Evolutionary conservation across 495 filamentous ascomycete species (phyloP).

Genomic region (Daldinia concentrica): DNA sequence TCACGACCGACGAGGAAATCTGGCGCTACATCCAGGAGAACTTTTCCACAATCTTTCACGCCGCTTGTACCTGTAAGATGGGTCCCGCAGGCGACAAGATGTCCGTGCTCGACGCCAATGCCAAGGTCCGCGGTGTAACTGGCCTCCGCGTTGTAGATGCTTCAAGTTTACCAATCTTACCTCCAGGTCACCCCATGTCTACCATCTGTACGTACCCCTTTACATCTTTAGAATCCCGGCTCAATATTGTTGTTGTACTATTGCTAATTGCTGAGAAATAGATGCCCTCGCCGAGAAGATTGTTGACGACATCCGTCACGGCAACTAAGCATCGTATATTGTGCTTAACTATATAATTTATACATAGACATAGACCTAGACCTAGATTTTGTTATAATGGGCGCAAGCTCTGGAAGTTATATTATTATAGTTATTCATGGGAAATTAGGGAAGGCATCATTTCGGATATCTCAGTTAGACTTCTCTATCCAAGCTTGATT

Average conservation of each 20-base stretch:
- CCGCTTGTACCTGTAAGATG: slow-evolving; percentile 58
- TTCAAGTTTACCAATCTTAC: slow-evolving; percentile 56
- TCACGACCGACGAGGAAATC: slow-evolving; percentile 56
- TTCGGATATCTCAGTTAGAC: not conserved
- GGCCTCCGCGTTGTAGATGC: slow-evolving; percentile 60
- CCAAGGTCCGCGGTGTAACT: slow-evolving; percentile 57
- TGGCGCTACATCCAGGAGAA: slow-evolving; percentile 52
- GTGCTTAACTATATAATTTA: not conserved
- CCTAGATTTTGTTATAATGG: not conserved
- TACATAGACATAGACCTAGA: not conserved
- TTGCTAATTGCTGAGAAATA: not conserved
- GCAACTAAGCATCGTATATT: not conserved
- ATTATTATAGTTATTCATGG: not conserved
- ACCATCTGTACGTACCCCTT: slow-evolving; percentile 40
- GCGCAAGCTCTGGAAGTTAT: not conserved
- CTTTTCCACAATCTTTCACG: slow-evolving; percentile 59
- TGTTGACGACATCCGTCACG: not conserved
- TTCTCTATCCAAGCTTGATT: not conserved
- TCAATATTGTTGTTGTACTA: not conserved
- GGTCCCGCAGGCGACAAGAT: slow-evolving; percentile 54
- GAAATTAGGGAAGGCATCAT: not conserved
- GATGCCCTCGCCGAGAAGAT: not conserved
- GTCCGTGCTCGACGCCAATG: slow-evolving; percentile 63
- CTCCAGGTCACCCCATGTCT: slow-evolving; percentile 56
- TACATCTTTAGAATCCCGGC: not conserved